Evolutionary conservation across 2,329 filamentous ascomycete species (phyloP).

Genomic region (Boeremia lycopersici): DNA sequence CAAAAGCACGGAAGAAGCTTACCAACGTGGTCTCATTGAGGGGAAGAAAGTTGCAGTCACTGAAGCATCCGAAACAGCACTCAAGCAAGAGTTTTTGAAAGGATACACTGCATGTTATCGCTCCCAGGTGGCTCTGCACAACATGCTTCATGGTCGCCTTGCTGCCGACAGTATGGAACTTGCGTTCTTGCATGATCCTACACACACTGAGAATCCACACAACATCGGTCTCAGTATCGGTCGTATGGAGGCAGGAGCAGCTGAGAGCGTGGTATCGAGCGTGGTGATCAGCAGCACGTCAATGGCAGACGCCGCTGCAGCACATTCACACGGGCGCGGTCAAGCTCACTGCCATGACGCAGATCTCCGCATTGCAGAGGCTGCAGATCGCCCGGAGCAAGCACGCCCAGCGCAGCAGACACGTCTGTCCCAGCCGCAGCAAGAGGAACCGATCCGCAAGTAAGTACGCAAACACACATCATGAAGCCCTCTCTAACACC

Average conservation of each 20-base stretch:
- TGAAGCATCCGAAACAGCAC: background rate
- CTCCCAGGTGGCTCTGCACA: slow-evolving; percentile 13
- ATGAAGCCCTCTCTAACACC: background rate
- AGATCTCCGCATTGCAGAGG: background rate
- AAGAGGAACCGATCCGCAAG: slow-evolving; percentile 10
- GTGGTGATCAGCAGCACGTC: background rate
- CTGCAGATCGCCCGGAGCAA: background rate
- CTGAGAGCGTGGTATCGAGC: background rate
- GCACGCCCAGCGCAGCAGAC: background rate
- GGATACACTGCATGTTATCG: slow-evolving; percentile 28
- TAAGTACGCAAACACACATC: background rate
- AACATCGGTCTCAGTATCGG: slow-evolving; percentile 19
- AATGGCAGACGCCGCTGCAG: background rate
- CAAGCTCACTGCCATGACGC: background rate
- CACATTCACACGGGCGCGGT: background rate
- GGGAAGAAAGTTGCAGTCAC: slow-evolving; percentile 1
- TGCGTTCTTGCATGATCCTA: slow-evolving; percentile 26
- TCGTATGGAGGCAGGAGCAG: background rate
- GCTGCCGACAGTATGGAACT: slow-evolving; percentile 23
- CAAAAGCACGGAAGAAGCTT: slow-evolving; percentile 12
- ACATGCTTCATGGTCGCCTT: slow-evolving; percentile 23
- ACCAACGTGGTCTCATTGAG: slow-evolving; percentile 18
- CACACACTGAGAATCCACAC: slow-evolving; percentile 23
- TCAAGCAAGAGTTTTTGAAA: slow-evolving; percentile 18
- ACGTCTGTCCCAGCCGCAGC: background rate